phyloP scores from a whole-genome alignment of 2,329 filamentous ascomycete genomes.

The Trichoderma sp. region DNA sequence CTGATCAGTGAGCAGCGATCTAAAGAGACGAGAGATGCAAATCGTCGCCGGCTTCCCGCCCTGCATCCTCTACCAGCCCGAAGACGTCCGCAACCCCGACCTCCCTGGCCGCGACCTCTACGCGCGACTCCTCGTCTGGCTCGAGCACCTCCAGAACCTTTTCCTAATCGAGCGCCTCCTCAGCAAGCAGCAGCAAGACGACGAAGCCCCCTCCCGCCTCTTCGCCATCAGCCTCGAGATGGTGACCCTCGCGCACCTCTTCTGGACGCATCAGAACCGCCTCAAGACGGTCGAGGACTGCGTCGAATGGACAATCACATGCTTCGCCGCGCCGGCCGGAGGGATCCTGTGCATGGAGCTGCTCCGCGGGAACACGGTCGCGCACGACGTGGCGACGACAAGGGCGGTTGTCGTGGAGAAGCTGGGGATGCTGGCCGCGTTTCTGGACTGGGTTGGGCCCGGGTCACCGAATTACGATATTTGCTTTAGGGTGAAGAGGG shows the following conservation, averaged over 20 bases:
- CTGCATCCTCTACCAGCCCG: constrained; percentile 14
- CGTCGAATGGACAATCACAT: constrained; percentile 53
- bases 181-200: constrained; percentile 40
- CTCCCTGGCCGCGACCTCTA: constrained; percentile 46
- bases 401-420: constrained; percentile 53
- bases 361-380: constrained; percentile 36
- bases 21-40: constrained; percentile 23
- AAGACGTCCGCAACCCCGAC: constrained; percentile 51
- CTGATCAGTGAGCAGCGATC: constrained; percentile 5
- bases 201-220: constrained; percentile 44
- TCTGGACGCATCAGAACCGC: constrained; percentile 52
- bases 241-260: constrained; percentile 47
- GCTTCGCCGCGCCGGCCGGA: constrained; percentile 50
- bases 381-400: constrained; percentile 36
- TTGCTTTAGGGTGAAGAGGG: constrained; percentile 44
- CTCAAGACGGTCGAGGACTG: constrained; percentile 45
- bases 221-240: constrained; percentile 49
- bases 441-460: constrained; percentile 51
- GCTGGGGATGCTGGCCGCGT: constrained; percentile 52
- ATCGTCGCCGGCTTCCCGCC: constrained; percentile 24
- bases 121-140: constrained; percentile 49
- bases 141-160: constrained; percentile 57
- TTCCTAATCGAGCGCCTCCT: constrained; percentile 62
- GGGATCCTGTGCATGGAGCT: constrained; percentile 54
- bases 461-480: constrained; percentile 50